A percentile compares a stretch with the other conserved stretches of the same genome.
Conservation (phyloP, 108 stramenopile genomes). For the Cyclotella kingstonii region DNA sequence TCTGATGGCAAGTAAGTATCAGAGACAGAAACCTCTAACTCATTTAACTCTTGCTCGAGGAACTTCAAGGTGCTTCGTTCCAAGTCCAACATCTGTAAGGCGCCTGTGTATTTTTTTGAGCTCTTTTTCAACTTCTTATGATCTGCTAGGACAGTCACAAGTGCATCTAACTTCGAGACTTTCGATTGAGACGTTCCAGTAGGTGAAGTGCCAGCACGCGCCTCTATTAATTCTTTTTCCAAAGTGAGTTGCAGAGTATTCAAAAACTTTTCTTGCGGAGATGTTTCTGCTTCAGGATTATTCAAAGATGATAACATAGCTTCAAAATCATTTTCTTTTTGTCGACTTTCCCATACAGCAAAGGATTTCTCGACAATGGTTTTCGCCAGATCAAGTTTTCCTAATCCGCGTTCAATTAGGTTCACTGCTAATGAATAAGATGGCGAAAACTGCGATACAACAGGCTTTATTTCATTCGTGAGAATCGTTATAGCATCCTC, state of each 20-base stretch:
- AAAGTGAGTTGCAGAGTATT: constrained; percentile 31
- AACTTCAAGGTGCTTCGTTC: constrained; percentile 62
- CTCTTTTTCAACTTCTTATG: constrained; percentile 52
- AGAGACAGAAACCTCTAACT: constrained; percentile 3
- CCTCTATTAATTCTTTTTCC: constrained; percentile 47
- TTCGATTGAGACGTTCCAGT: constrained; percentile 38
- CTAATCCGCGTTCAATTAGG: constrained; percentile 63
- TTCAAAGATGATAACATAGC: constrained; percentile 20
- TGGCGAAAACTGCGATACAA: constrained; percentile 77
- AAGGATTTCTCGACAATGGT: constrained; percentile 75
- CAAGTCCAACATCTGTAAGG: constrained; percentile 52
- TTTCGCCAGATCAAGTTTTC: constrained; percentile 68
- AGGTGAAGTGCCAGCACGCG: constrained; percentile 34
- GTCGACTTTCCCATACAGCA: constrained; percentile 66
- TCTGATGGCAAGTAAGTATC: constrained; percentile 32
- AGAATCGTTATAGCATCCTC: constrained; percentile 70
- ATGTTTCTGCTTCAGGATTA: constrained; percentile 23
- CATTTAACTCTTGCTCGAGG: constrained; percentile 53
- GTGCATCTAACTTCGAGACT: constrained; percentile 33
- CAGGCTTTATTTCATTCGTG: constrained; percentile 69
- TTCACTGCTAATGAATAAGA: constrained; percentile 79
- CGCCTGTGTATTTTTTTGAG: constrained; percentile 70
- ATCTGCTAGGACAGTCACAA: constrained; percentile 60
- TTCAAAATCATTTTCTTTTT: constrained; percentile 47
- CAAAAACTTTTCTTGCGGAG: constrained; percentile 62